phyloP scores from a whole-genome alignment of 2,329 filamentous ascomycete genomes.

The Trichoderma gracile region DNA sequence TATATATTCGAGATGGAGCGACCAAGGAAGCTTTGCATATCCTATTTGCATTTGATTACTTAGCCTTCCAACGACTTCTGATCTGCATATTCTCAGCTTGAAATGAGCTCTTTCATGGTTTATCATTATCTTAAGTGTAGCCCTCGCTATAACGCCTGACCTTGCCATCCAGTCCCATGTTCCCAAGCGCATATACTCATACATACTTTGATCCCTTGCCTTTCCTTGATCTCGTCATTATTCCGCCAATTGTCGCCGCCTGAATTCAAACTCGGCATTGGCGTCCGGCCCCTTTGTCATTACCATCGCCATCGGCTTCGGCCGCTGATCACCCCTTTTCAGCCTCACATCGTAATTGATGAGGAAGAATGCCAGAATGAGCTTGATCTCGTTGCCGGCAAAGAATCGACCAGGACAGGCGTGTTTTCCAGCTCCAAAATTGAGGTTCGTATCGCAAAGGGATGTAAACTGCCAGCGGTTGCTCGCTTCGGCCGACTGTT shows the following conservation, averaged over 20 bases:
- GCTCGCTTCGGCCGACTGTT: slow-evolving; percentile 41
- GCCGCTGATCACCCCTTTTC: slow-evolving; percentile 39
- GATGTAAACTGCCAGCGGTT: slow-evolving; percentile 48
- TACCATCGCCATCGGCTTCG: slow-evolving; percentile 41
- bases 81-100: no score
- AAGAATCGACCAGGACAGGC: slow-evolving; percentile 53
- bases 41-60: no score
- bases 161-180: neutral
- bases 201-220: neutral
- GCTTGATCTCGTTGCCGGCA: slow-evolving; percentile 52
- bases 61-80: no score
- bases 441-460: slow-evolving; percentile 45
- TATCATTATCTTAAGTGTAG: neutral
- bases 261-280: slow-evolving; percentile 45
- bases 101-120: no score
- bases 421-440: slow-evolving; percentile 51
- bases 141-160: neutral
- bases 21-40: no score
- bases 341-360: slow-evolving; percentile 51
- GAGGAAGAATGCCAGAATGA: slow-evolving; percentile 49
- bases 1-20: no score
- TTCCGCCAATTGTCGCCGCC: slow-evolving; percentile 35
- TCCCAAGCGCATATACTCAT: neutral
- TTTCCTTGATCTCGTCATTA: slow-evolving; percentile 16
- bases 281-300: slow-evolving; percentile 47